Evolutionary conservation across 2,329 filamentous ascomycete species (phyloP).

Genomic region (Alternaria ethzedia): DNA sequence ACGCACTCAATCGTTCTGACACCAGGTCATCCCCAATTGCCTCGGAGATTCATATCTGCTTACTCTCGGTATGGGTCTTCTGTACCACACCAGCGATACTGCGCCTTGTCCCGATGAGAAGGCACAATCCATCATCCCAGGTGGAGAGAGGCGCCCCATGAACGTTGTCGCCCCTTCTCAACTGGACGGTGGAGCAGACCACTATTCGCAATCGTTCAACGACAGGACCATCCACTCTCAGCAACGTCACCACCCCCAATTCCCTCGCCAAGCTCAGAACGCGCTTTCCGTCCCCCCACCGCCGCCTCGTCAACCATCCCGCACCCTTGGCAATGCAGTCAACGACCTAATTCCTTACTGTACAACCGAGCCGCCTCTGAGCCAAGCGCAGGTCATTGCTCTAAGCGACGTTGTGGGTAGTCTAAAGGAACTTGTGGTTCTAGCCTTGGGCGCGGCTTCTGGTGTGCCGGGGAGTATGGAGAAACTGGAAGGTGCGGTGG

Average conservation of each 20-base stretch:
- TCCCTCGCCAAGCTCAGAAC: not conserved
- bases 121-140: not conserved
- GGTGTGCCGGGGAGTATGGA: conserved; percentile 17
- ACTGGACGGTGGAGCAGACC: conserved; percentile 14
- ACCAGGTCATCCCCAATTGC: not conserved
- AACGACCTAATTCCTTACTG: conserved; percentile 40
- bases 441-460: conserved; percentile 30
- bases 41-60: not conserved
- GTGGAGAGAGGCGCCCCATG: not conserved
- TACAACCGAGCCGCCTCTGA: conserved; percentile 27
- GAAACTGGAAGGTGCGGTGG: conserved; percentile 32
- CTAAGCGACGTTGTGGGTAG: conserved; percentile 44
- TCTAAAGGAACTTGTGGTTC: conserved; percentile 38
- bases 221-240: not conserved
- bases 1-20: not conserved
- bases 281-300: not conserved
- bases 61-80: not conserved
- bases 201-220: not conserved
- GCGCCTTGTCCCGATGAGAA: not conserved
- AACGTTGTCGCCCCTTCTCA: not conserved
- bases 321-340: conserved; percentile 12
- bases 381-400: conserved; percentile 32
- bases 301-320: not conserved
- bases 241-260: not conserved
- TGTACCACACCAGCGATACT: not conserved